Percentiles rank a stretch among this genome's conserved stretches.
phyloP scores from a whole-genome alignment of 1,284 basidiomycete species.

The Apiotrichum brassicae region DNA sequence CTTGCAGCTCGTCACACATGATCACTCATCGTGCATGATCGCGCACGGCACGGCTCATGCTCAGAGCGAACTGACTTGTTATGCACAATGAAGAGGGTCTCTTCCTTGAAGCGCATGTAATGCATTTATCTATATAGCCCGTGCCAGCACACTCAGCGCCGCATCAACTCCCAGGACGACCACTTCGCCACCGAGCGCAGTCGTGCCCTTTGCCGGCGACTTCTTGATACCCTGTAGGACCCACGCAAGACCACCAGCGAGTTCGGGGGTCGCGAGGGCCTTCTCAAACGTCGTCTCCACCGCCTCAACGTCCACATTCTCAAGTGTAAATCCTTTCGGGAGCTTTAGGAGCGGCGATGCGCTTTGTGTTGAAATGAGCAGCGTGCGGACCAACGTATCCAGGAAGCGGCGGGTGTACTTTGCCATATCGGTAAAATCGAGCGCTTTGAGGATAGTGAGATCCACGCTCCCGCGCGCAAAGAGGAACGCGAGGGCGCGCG shows the following conservation, averaged over 20 bases:
- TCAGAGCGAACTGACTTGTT: too few relatives aligned
- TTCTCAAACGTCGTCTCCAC: slow-evolving; percentile 43
- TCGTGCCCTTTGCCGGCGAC: slow-evolving; percentile 32
- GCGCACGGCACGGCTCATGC: too few relatives aligned
- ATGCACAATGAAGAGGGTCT: too few relatives aligned
- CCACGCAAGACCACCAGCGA: slow-evolving; percentile 40
- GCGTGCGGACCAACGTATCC: slow-evolving; percentile 58
- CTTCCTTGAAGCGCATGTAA: too few relatives aligned
- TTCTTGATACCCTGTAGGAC: slow-evolving; percentile 58
- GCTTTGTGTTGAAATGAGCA: slow-evolving; percentile 67
- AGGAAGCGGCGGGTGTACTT: slow-evolving; percentile 61
- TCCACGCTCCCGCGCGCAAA: slow-evolving; percentile 66
- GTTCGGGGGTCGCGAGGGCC: slow-evolving; percentile 27
- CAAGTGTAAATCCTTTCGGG: slow-evolving; percentile 22
- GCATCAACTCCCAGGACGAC: too few relatives aligned
- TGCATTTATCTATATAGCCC: not conserved
- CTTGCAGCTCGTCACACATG: too few relatives aligned
- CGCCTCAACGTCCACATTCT: slow-evolving; percentile 48
- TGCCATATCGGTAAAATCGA: slow-evolving; percentile 73
- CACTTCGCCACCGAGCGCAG: too few relatives aligned
- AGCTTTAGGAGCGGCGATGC: slow-evolving; percentile 54
- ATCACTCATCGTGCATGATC: too few relatives aligned
- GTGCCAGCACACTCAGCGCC: too few relatives aligned
- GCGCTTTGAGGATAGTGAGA: slow-evolving; percentile 75
- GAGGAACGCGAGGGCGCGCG: slow-evolving; percentile 74